Evolutionary conservation across 768 basidiomycete species (phyloP), one percentile per base, ranked within the genome.

Genomic region (Boletus insuetus): DNA sequence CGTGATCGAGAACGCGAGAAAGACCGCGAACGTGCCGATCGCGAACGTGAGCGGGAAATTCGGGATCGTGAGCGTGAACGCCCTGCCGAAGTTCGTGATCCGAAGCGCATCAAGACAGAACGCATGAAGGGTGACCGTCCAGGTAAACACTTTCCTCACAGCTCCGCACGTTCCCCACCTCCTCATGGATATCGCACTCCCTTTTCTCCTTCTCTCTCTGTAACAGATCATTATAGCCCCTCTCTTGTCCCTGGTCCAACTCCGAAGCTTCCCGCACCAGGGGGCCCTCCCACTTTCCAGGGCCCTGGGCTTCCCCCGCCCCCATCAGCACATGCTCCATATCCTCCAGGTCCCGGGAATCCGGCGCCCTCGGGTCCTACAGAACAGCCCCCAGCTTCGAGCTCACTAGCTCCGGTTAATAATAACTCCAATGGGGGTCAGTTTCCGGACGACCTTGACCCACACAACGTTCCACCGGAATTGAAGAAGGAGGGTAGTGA

Each of bases 401-500:
- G 56, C 46, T 55, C 64, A 6, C 49, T 71, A 41, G 63, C 63
- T 19, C 65, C 69, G 2, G 54, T 69, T 9, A 71, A 54, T 44
- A 71, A 46, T 22, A 29, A 60, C 38, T 61, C 71, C 20, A 71
- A 65, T 29, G 67, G 65, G 11, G 63, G 58, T 53, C 69, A 71
- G 62, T 73, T 71, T 68, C 69, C 66, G 10, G 68, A 72, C 24
- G 66, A 65, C 56, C 71, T 73, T 20, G 69, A 73, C 35, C 69
- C 65, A 3, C 69, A 62, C 55, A 69, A 61, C 40, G 71, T 71
- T n/a, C 71, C 69, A 3, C 61, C 69, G 9, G 69, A 72, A 56
- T 41, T 65, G 49, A 65, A 74, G 55, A 85, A 82, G 65, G 85
- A 94, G 67, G 92, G 91, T 0, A 72, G 76, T 44, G 93, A 95